These are phyloP conservation scores for Pleurotus tuber-regium DNA, from an alignment of 768 basidiomycete genomes.

Conservation along the genomic window DNA sequence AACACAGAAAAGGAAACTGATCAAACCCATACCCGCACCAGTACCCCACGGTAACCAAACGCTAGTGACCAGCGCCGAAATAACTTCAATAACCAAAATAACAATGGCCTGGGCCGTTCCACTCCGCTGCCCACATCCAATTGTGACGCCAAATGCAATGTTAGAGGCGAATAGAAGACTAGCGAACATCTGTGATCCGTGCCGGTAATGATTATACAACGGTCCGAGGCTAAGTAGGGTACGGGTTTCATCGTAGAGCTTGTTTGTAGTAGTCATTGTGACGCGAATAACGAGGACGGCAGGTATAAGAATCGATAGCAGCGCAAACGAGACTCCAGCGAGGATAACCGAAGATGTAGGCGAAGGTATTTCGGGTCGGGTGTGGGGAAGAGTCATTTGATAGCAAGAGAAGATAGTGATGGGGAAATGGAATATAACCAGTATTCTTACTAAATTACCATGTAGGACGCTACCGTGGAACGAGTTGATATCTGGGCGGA, in stretches of 20 bases:
- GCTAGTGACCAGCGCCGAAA: conserved; percentile 83
- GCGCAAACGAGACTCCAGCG: conserved; percentile 75
- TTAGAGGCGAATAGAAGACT: conserved; percentile 79
- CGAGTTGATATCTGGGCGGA: conserved; percentile 63
- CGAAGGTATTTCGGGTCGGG: conserved; percentile 39
- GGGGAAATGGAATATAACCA: conserved; percentile 92
- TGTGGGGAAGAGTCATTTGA: conserved; percentile 65
- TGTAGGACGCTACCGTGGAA: conserved; percentile 81
- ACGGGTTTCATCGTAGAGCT: conserved; percentile 92
- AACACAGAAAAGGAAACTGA: conserved; percentile 92
- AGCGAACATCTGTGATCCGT: conserved; percentile 88
- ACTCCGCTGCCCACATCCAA: conserved; percentile 87
- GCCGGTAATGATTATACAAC: conserved; percentile 92
- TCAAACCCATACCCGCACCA: conserved; percentile 94
- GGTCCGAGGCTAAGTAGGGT: conserved; percentile 89
- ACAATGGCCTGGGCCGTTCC: conserved; percentile 92
- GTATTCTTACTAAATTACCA: conserved; percentile 89
- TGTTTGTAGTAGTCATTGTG: conserved; percentile 76
- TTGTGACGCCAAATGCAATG: conserved; percentile 75
- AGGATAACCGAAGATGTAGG: conserved; percentile 59
- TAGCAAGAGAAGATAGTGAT: conserved; percentile 91
- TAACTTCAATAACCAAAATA: conserved; percentile 86
- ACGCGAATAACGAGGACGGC: conserved; percentile 75
- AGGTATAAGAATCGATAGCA: conserved; percentile 80
- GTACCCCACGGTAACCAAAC: conserved; percentile 97